phyloP scores from a whole-genome alignment of 2,329 filamentous ascomycete species.

The Pleomassaria siparia region DNA sequence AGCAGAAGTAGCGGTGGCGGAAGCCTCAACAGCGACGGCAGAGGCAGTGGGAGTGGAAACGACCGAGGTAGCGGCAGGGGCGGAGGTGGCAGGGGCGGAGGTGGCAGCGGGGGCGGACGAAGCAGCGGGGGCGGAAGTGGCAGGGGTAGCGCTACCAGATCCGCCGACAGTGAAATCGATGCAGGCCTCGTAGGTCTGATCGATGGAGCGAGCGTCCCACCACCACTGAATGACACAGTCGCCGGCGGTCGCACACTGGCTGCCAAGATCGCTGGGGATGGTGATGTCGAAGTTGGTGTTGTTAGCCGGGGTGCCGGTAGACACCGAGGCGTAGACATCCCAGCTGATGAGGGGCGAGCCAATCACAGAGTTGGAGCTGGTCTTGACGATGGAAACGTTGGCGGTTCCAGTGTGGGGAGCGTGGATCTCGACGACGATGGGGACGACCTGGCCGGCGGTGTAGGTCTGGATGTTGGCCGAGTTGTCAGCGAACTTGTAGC shows the following conservation, averaged over 20 bases:
- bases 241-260: conserved; percentile 52
- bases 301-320: conserved; percentile 46
- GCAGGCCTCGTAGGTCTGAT: conserved; percentile 66
- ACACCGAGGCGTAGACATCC: conserved; percentile 58
- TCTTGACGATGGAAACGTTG: conserved; percentile 62
- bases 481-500: conserved; percentile 60
- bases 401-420: conserved; percentile 58
- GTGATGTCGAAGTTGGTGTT: conserved; percentile 56
- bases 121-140: conserved; percentile 11
- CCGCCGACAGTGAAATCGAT: conserved; percentile 58
- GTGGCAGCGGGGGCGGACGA: conserved; percentile 14
- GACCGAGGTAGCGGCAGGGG: conserved; percentile 14
- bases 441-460: conserved; percentile 52
- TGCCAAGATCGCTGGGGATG: conserved; percentile 53
- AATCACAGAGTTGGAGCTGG: conserved; percentile 54
- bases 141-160: conserved; percentile 19
- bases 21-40: conserved; percentile 4
- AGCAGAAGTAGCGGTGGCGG: conserved; percentile 11
- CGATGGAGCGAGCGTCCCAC: conserved; percentile 58
- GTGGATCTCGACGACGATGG: conserved; percentile 50
- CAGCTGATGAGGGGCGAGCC: conserved; percentile 58
- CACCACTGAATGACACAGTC: conserved; percentile 63
- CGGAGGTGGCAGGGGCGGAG: conserved; percentile 13
- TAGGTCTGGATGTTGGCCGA: conserved; percentile 54
- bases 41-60: conserved; percentile 8